A percentile compares a stretch with the other conserved stretches of the same genome.
These are phyloP conservation scores for Clitopilus passeckerianus DNA, from an alignment of 768 basidiomycete genomes.

Conservation along the genomic window DNA sequence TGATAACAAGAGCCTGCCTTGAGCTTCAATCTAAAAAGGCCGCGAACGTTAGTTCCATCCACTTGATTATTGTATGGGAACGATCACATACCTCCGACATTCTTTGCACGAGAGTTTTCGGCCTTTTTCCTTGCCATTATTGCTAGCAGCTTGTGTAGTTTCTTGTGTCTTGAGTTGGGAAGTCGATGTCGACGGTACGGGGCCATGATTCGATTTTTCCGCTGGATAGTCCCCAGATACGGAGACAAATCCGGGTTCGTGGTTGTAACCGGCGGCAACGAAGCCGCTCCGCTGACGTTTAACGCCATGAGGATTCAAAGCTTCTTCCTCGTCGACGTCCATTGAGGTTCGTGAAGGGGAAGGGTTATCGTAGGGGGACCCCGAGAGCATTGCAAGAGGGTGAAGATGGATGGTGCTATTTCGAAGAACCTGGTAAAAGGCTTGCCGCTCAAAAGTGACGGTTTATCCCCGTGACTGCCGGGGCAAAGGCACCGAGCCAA, in stretches of 20 bases:
- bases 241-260: background rate
- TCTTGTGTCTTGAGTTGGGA: constrained; percentile 19
- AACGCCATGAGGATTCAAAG: background rate
- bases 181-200: background rate
- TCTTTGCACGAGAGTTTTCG: constrained; percentile 46
- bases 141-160: constrained; percentile 13
- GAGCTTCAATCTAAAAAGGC: constrained; percentile 36
- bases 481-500: background rate
- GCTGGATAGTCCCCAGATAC: background rate
- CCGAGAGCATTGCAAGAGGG: background rate
- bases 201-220: background rate
- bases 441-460: background rate
- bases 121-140: constrained; percentile 24
- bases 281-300: constrained; percentile 1
- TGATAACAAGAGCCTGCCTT: constrained; percentile 27
- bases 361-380: background rate
- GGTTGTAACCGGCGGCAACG: background rate
- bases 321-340: background rate
- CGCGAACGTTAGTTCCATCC: background rate
- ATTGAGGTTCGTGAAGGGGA: background rate
- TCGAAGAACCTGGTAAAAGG: background rate
- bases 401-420: background rate
- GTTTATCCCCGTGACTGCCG: background rate
- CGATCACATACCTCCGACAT: constrained; percentile 35
- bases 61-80: background rate